phyloP scores from a whole-genome alignment of 2,329 filamentous ascomycete species.

The Onygenales sp. region DNA sequence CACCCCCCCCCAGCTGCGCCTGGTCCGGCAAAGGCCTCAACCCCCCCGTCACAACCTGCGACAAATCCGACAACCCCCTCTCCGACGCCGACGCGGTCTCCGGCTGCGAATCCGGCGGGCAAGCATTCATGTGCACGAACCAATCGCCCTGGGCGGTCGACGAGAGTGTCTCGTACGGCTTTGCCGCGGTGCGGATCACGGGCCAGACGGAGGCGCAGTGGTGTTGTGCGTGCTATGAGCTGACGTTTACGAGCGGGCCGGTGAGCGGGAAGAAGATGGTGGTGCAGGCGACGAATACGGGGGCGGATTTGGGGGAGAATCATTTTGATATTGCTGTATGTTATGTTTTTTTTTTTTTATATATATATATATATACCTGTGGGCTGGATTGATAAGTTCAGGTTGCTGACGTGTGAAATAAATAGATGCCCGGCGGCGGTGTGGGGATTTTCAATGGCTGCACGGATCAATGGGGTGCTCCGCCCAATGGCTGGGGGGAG shows the following conservation, averaged over 20 bases:
- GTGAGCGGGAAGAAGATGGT: slow-evolving; percentile 54
- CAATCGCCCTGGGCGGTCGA: slow-evolving; percentile 55
- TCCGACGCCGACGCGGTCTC: slow-evolving; percentile 38
- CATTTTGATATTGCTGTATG: slow-evolving; percentile 47
- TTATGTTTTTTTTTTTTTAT: slow-evolving; percentile 5
- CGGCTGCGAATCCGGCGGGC: slow-evolving; percentile 47
- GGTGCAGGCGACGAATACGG: slow-evolving; percentile 56
- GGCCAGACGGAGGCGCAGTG: slow-evolving; percentile 50
- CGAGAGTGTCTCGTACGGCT: slow-evolving; percentile 52
- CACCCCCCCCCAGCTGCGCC: slow-evolving; percentile 5
- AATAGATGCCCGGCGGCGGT: slow-evolving; percentile 44
- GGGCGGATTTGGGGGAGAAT: slow-evolving; percentile 45
- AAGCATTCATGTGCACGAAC: slow-evolving; percentile 52
- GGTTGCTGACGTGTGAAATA: no score
- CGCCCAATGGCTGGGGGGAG: slow-evolving; percentile 44
- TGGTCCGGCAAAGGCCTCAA: slow-evolving; percentile 48
- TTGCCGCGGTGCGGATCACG: slow-evolving; percentile 49
- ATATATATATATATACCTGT: no score
- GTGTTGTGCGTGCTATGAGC: slow-evolving; percentile 57
- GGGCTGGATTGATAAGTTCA: no score
- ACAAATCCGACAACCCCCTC: slow-evolving; percentile 46
- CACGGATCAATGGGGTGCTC: slow-evolving; percentile 39
- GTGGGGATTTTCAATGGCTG: slow-evolving; percentile 49
- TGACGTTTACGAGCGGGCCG: slow-evolving; percentile 49
- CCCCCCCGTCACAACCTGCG: slow-evolving; percentile 45